Percentiles rank a stretch among this genome's conserved stretches.
Conservation (phyloP, 768 basidiomycete species). For the Podaxis sp. region DNA sequence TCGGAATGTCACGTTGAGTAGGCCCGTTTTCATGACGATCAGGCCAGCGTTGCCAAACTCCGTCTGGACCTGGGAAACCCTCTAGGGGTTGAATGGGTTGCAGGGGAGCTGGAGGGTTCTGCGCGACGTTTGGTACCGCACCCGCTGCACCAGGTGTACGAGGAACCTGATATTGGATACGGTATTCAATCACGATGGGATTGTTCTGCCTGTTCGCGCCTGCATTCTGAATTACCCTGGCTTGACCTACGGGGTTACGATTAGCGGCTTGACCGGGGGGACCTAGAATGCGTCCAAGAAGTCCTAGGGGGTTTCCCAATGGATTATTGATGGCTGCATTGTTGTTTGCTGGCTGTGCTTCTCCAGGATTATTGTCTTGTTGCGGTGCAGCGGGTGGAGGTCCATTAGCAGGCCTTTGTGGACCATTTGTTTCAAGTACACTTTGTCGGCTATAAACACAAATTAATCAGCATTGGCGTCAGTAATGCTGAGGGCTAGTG, state of each 20-base stretch:
- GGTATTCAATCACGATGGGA: conserved; percentile 61
- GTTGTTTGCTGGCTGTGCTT: conserved; percentile 32
- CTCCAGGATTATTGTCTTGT: conserved; percentile 31
- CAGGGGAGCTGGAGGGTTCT: conserved; percentile 30
- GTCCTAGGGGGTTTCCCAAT: conserved; percentile 49
- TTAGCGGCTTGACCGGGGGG: conserved; percentile 45
- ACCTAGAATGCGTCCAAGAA: conserved; percentile 59
- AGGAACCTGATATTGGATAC: conserved; percentile 56
- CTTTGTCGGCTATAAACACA: conserved; percentile 62
- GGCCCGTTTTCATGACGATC: conserved; percentile 27
- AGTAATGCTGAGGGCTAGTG: conserved; percentile 4
- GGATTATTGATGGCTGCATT: conserved; percentile 42
- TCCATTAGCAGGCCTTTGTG: conserved; percentile 28
- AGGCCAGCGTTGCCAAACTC: conserved; percentile 68
- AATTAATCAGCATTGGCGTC: conserved; percentile 16
- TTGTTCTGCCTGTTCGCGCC: conserved; percentile 31
- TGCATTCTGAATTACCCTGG: conserved; percentile 18
- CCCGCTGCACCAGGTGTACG: conserved; percentile 23
- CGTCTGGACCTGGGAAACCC: conserved; percentile 66
- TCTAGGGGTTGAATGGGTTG: conserved; percentile 53
- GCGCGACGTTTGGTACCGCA: conserved; percentile 27
- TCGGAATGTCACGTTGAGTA: conserved; percentile 5
- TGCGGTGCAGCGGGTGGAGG: conserved; percentile 27
- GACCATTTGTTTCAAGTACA: conserved; percentile 58
- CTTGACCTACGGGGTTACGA: conserved; percentile 10